phyloP scores from a whole-genome alignment of 345 rosid species.

The Brassica juncea region DNA sequence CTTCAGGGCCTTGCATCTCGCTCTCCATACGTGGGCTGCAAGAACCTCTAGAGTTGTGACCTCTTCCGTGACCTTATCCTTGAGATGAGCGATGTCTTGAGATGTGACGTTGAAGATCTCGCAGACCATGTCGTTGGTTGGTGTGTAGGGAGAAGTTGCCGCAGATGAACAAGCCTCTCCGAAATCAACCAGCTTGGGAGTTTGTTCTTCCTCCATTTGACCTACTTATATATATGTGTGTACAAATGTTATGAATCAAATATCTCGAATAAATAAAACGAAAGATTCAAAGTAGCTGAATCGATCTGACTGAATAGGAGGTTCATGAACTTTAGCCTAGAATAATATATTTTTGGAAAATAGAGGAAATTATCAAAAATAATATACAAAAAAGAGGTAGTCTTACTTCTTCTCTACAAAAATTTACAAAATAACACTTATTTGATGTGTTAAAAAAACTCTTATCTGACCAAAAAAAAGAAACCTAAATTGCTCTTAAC shows the following conservation, averaged over 20 bases:
- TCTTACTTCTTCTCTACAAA: too few relatives aligned
- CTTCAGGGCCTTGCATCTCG: constrained; percentile 52
- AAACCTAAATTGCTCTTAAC: not conserved
- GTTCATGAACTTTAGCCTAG: not conserved
- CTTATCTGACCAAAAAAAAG: too few relatives aligned
- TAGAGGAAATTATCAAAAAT: not conserved
- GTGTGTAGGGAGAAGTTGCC: constrained; percentile 50
- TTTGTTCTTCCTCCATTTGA: constrained; percentile 20
- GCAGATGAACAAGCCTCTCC: constrained; percentile 27
- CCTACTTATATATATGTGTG: constrained; percentile 3
- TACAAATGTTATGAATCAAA: not conserved
- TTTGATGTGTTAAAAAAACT: too few relatives aligned
- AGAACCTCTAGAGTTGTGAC: constrained; percentile 57
- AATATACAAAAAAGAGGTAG: too few relatives aligned
- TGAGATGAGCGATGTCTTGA: constrained; percentile 44
- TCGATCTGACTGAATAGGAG: not conserved
- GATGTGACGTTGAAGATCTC: constrained; percentile 42
- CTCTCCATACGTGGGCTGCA: constrained; percentile 54
- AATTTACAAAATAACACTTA: too few relatives aligned
- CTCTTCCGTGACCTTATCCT: constrained; percentile 29
- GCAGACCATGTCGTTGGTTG: constrained; percentile 43
- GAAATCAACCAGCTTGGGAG: constrained; percentile 27
- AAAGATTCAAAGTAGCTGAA: not conserved
- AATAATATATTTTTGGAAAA: not conserved
- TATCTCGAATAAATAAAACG: not conserved